Evolutionary conservation across 164 flowering plant species (phyloP).

Genomic region (Annona cherimola): DNA sequence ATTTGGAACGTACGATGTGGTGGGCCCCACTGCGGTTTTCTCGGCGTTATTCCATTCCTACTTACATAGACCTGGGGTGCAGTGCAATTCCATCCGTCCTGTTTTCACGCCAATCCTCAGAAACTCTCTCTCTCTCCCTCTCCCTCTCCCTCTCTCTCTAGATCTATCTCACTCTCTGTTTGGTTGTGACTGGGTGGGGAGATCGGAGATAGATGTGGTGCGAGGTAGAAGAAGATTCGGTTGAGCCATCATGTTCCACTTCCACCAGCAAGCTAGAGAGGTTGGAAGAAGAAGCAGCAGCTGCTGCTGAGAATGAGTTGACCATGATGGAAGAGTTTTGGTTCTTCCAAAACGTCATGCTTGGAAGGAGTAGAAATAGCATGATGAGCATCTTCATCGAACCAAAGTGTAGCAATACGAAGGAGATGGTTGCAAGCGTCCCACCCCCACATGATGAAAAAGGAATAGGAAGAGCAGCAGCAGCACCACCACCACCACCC

Average conservation of each 20-base stretch:
- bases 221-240: conserved; percentile 7
- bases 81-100: no score
- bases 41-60: no score
- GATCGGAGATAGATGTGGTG: background rate
- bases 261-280: background rate
- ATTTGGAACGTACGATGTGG: no score
- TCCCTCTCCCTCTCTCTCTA: background rate
- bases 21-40: no score
- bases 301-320: conserved; percentile 18
- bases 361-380: conserved; percentile 11
- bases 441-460: background rate
- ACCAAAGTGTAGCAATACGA: background rate
- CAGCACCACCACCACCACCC: background rate
- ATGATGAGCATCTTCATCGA: no score
- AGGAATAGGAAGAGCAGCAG: no score
- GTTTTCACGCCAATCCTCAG: no score
- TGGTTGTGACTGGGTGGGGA: background rate
- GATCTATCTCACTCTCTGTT: background rate
- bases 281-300: conserved; percentile 13
- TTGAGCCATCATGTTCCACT: conserved; percentile 4
- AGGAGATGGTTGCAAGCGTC: conserved; percentile 13
- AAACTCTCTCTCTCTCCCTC: background rate
- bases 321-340: conserved; percentile 49
- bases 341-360: conserved; percentile 46
- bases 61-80: no score